Evolutionary conservation across 2,329 filamentous ascomycete species (phyloP).

Genomic region (Alternaria sp.): DNA sequence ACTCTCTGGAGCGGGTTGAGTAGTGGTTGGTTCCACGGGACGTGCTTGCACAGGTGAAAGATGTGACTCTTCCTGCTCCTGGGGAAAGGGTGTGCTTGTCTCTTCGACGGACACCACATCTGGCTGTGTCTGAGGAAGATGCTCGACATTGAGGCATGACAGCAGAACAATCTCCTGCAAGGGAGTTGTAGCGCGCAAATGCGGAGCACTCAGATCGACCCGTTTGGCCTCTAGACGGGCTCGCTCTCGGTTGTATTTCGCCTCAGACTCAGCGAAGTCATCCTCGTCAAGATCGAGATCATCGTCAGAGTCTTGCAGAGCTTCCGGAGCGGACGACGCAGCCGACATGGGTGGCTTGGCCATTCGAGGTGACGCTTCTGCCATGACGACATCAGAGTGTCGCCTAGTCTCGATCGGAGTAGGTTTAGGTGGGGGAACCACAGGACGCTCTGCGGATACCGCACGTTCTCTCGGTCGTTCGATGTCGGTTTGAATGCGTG

Average conservation of each 20-base stretch:
- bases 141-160: slow-evolving; percentile 45
- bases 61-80: slow-evolving; percentile 22
- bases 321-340: slow-evolving; percentile 41
- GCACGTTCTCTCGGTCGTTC: slow-evolving; percentile 29
- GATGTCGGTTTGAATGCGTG: slow-evolving; percentile 21
- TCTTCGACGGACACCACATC: slow-evolving; percentile 21
- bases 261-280: slow-evolving; percentile 54
- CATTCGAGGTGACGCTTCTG: slow-evolving; percentile 37
- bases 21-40: slow-evolving; percentile 5
- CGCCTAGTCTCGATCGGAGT: slow-evolving; percentile 39
- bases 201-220: slow-evolving; percentile 51
- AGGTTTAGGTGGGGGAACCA: slow-evolving; percentile 32
- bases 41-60: slow-evolving; percentile 1
- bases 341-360: slow-evolving; percentile 38
- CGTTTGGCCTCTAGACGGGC: slow-evolving; percentile 52
- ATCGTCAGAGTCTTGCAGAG: slow-evolving; percentile 53
- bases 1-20: slow-evolving; percentile 22
- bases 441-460: slow-evolving; percentile 29
- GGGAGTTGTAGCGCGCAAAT: slow-evolving; percentile 53
- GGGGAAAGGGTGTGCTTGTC: slow-evolving; percentile 20
- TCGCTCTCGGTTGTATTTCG: slow-evolving; percentile 55
- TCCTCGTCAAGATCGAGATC: slow-evolving; percentile 55
- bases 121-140: slow-evolving; percentile 29
- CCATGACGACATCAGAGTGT: slow-evolving; percentile 45
- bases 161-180: slow-evolving; percentile 53